Percentiles rank a stretch among this genome's conserved stretches.
Evolutionary conservation across 208 protist genomes (phyloP).

Genomic region (Trypanosoma mega): DNA sequence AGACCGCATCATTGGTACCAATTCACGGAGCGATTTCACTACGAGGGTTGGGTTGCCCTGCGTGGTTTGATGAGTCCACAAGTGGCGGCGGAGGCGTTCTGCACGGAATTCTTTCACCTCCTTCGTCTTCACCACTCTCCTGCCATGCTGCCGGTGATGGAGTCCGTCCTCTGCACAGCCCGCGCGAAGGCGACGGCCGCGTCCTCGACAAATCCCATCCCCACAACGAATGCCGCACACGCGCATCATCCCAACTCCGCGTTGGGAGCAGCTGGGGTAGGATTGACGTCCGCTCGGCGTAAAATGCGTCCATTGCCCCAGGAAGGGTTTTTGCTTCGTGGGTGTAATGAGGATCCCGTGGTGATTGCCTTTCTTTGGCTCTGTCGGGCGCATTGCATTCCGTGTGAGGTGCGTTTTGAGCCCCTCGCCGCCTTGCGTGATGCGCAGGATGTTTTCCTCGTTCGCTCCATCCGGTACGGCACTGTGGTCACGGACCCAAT

Average conservation of each 20-base stretch:
- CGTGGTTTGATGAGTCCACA: conserved; percentile 60
- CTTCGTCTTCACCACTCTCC: conserved; percentile 39
- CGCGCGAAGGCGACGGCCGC: conserved; percentile 25
- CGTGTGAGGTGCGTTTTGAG: conserved; percentile 54
- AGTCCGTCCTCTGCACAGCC: conserved; percentile 48
- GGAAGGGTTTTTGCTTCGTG: conserved; percentile 45
- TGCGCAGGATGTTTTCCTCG: conserved; percentile 18
- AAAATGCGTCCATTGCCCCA: not conserved
- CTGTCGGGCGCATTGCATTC: conserved; percentile 62
- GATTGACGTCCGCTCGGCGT: not conserved
- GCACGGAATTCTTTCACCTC: conserved; percentile 66
- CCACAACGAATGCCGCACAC: too few relatives aligned
- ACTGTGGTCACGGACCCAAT: conserved; percentile 24
- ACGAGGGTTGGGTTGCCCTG: conserved; percentile 43
- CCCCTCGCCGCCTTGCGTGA: conserved; percentile 23
- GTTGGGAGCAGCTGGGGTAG: not conserved
- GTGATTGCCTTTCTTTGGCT: conserved; percentile 74
- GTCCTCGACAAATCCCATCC: too few relatives aligned
- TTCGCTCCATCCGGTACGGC: conserved; percentile 2
- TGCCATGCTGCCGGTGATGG: conserved; percentile 50
- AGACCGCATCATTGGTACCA: conserved; percentile 54
- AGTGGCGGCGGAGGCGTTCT: conserved; percentile 66
- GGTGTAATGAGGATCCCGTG: conserved; percentile 58
- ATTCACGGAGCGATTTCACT: conserved; percentile 49
- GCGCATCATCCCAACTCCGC: not conserved